Conservation (phyloP, 1,284 basidiomycete species). For the Trametes polyzona region DNA sequence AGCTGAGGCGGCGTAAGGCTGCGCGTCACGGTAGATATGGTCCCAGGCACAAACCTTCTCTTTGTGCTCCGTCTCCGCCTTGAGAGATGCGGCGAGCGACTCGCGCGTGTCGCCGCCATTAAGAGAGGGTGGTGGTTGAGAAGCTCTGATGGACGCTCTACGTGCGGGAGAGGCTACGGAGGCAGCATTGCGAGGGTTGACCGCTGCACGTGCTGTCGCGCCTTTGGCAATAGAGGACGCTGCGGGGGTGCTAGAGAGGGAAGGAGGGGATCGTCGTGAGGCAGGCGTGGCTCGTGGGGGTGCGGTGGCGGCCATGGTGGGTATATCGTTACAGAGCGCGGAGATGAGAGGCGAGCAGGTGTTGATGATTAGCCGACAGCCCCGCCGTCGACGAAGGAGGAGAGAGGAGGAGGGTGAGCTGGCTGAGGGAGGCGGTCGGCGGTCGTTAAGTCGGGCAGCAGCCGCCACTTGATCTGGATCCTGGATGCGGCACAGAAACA, state of each 20-base stretch:
- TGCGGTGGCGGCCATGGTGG: slow-evolving; percentile 37
- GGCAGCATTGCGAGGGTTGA: slow-evolving; percentile 38
- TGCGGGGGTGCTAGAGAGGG: slow-evolving; percentile 27
- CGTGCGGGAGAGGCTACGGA: slow-evolving; percentile 45
- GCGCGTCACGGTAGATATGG: slow-evolving; percentile 5
- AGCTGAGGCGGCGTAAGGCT: slow-evolving; percentile 48
- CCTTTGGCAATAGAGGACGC: slow-evolving; percentile 39
- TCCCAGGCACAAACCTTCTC: slow-evolving; percentile 59
- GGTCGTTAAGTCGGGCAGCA: slow-evolving; percentile 26
- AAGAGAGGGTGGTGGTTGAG: slow-evolving; percentile 40
- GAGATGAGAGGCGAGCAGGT: background rate
- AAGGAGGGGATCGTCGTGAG: slow-evolving; percentile 43
- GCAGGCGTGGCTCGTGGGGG: slow-evolving; percentile 45
- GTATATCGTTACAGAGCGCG: slow-evolving; percentile 16
- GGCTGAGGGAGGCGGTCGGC: slow-evolving; percentile 10
- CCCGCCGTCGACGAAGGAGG: slow-evolving; percentile 15
- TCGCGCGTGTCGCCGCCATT: slow-evolving; percentile 45
- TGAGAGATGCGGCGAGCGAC: slow-evolving; percentile 61
- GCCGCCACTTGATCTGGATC: slow-evolving; percentile 21
- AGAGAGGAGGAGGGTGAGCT: slow-evolving; percentile 14
- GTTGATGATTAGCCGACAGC: slow-evolving; percentile 13
- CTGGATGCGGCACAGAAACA: slow-evolving; percentile 27
- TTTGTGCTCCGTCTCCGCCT: slow-evolving; percentile 77
- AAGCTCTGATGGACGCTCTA: slow-evolving; percentile 51
- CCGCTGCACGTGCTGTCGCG: slow-evolving; percentile 45